Evolutionary conservation across 805 yeast genomes (phyloP), one percentile per base, ranked within the genome.

Genomic region (Saccharomyces paradoxus): DNA sequence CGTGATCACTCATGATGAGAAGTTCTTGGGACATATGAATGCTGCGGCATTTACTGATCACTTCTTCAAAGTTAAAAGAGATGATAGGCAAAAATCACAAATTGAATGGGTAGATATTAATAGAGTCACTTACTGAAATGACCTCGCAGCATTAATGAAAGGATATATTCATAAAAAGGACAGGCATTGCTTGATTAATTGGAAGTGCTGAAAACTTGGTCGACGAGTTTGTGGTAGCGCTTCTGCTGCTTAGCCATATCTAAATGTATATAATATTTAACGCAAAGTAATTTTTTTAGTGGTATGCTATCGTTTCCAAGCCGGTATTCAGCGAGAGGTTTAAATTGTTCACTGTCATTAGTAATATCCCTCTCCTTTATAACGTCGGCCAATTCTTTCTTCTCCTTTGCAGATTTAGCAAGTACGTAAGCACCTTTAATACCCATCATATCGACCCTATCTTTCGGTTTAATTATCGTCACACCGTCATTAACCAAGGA

Each of bases 1-100:
- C 63, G 95, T 94, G 5, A 94, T 94, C 60, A 94, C 99, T 0
- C 99, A 94, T 66, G 99, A 94, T 71, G 97, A 92, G 69, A 86
- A 86, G 63, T 94, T 94, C 65, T 75, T 94, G 63, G 79, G 82
- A 50, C 84, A 84, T 65, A 90, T 94, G 84, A 83, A 86, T 68
- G 97, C 97, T 0, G 79, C 84, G 22, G 80, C 82, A 55, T 90
- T 87, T 65, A 84, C 96, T 10, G 97, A 89, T 66, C 90, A 87
- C 66, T 94, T 87, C 70, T 94, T 85, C 71, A 78, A 87, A 57
- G 83, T 94, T 14, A 80, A 80, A 59, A 78, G 99, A 66, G 89
- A 90, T 68, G 87, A 84, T 55, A 77, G 87, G 54, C 94, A 90
- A 63, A 83, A 83, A 58, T 88, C 97, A 1, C 81, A 82, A 53